Evolutionary conservation across 192 early-diverging fungal genomes (phyloP).

Genomic region (Funneliformis geosporum): DNA sequence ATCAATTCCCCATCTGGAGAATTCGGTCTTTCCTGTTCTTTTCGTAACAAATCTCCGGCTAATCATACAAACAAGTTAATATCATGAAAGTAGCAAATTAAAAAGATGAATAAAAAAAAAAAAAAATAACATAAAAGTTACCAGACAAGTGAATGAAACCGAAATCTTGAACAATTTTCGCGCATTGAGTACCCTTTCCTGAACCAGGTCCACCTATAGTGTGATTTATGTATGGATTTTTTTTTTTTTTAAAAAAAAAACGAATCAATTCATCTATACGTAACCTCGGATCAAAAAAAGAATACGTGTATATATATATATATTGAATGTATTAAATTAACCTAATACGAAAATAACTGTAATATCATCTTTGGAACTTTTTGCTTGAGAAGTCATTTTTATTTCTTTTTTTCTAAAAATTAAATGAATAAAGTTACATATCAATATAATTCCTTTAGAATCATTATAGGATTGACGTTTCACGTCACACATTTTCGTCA

Average conservation of each 20-base stretch:
- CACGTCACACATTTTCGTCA: no score
- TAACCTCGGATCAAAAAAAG: not conserved
- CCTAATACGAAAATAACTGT: constrained; percentile 33
- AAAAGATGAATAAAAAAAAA: not conserved
- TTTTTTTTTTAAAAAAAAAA: no score
- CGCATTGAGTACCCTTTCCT: constrained; percentile 97
- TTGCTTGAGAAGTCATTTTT: not conserved
- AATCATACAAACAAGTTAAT: not conserved
- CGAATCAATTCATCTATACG: not conserved
- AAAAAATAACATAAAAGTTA: constrained; percentile 39
- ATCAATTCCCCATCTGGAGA: constrained; percentile 93
- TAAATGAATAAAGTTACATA: no score
- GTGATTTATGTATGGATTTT: not conserved
- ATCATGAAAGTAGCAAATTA: not conserved
- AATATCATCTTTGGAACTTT: constrained; percentile 7
- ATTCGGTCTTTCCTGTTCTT: constrained; percentile 77
- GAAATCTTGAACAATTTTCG: constrained; percentile 82
- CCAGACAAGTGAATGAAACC: constrained; percentile 94
- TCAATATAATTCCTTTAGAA: no score
- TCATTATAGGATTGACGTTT: no score
- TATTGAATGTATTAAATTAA: not conserved
- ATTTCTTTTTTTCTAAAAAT: not conserved
- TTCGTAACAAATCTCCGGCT: constrained; percentile 95
- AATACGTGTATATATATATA: no score
- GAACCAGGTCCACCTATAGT: constrained; percentile 71